Base-by-base conservation (phyloP, 192 early-diverging fungal species). In the Coemansia umbellata region DNA sequence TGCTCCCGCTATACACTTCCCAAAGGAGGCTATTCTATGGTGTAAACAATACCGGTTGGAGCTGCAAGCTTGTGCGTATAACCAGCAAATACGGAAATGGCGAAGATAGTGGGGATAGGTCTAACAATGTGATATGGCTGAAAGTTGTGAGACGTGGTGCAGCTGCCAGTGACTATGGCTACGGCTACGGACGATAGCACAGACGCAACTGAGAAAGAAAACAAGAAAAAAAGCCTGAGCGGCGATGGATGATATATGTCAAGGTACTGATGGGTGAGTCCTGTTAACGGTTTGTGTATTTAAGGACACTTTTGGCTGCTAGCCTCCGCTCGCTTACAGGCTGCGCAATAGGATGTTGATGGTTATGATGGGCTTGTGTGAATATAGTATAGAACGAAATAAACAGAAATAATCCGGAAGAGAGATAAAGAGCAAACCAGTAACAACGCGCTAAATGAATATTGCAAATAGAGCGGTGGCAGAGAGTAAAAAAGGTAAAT, bases 401-500 rank as follows among this genome's bases (percentile, higher is more conserved):
- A n/a, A 6, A 26, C 5, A 44, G 23, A 24, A 27, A 44, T 42
- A 42, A n/a, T 8, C 9, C 5, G 40, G n/a, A 11, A 42, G 10
- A 42, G 5, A 42, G 19, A 15, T 23, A 22, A 17, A 42, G 18
- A 42, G 8, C 15, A 42, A 21, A 23, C 7, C 13, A 21, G 23
- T 15, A 18, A 42, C 3, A 42, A 21, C 6, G 18, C 3, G 9
- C 3, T 8, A 21, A 42, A 21, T 2, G n/a, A n/a, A n/a, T n/a
- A n/a, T n/a, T n/a, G n/a, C n/a, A n/a, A n/a, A n/a, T n/a, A n/a
- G n/a, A n/a, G n/a, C n/a, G n/a, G n/a, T n/a, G n/a, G n/a, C n/a
- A n/a, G n/a, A n/a, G n/a, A n/a, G 15, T 10, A 11, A 15, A 42
- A 42, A 42, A 42, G 40, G 40, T 42, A 42, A 42, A 42, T 42